Percentiles rank a stretch among this genome's conserved stretches.
These are phyloP conservation scores for Aciculosporium take DNA, from an alignment of 2,329 filamentous ascomycete genomes.

Conservation along the genomic window DNA sequence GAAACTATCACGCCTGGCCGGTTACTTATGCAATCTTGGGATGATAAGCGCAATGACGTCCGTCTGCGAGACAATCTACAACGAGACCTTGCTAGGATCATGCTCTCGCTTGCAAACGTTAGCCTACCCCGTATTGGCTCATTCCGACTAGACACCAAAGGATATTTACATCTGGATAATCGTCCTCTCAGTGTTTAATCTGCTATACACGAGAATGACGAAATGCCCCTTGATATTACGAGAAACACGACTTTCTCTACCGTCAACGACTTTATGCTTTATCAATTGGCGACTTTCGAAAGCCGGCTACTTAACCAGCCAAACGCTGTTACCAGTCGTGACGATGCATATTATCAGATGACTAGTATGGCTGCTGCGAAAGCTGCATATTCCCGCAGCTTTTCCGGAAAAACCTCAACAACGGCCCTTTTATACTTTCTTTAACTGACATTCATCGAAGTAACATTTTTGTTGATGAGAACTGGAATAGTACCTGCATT, in stretches of 20 bases:
- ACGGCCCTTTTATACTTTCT: constrained; percentile 15
- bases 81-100: constrained; percentile 14
- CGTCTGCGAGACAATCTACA: constrained; percentile 15
- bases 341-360: not conserved
- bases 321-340: not conserved
- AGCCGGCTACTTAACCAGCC: not conserved
- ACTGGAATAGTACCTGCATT: constrained; percentile 19
- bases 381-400: not conserved
- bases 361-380: not conserved
- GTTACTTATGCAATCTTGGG: not conserved
- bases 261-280: not conserved
- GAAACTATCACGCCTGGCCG: constrained; percentile 7
- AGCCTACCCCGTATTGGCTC: constrained; percentile 15
- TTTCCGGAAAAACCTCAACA: constrained; percentile 10
- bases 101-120: constrained; percentile 17
- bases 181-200: constrained; percentile 3
- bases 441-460: constrained; percentile 19
- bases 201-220: not conserved
- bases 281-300: not conserved
- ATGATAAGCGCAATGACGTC: not conserved
- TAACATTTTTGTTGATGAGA: constrained; percentile 21
- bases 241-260: not conserved
- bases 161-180: constrained; percentile 17
- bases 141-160: constrained; percentile 15
- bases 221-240: not conserved